Percentiles rank a stretch among this genome's conserved stretches.
Evolutionary conservation across 2,329 filamentous ascomycete genomes (phyloP).

Genomic region (Cordyceps pruinosa): DNA sequence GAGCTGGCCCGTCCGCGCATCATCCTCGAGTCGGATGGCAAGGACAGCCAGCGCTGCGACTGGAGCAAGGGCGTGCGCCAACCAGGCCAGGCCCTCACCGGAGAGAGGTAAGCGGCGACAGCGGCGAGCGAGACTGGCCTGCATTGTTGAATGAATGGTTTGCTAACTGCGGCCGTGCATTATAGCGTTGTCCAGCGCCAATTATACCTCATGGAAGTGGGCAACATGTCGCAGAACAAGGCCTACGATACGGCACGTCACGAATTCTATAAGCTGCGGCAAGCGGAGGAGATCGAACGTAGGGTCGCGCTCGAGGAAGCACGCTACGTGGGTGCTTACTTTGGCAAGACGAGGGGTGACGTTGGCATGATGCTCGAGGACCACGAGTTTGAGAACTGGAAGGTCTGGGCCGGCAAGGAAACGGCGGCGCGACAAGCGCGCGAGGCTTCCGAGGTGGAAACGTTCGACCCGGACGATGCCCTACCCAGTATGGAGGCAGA

Average conservation of each 20-base stretch:
- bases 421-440: conserved; percentile 34
- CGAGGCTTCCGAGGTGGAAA: conserved; percentile 36
- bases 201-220: conserved; percentile 69
- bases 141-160: background rate
- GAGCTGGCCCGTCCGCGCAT: conserved; percentile 84
- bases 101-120: conserved; percentile 63
- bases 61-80: conserved; percentile 74
- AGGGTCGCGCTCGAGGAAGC: conserved; percentile 87
- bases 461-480: conserved; percentile 36
- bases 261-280: conserved; percentile 83
- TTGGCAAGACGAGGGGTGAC: conserved; percentile 69
- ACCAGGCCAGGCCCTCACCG: conserved; percentile 67
- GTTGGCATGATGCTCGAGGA: conserved; percentile 80
- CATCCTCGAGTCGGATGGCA: conserved; percentile 78
- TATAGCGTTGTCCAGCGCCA: conserved; percentile 86
- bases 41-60: conserved; percentile 67
- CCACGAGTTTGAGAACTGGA: conserved; percentile 75
- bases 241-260: conserved; percentile 84
- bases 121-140: background rate
- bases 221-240: conserved; percentile 51
- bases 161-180: background rate
- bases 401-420: conserved; percentile 60
- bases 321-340: conserved; percentile 76
- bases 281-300: conserved; percentile 73
- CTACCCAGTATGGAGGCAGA: conserved; percentile 18